Percentiles rank a stretch among this genome's conserved stretches.
phyloP scores from a whole-genome alignment of 352 stramenopile species.

The Pythium angustatum region DNA sequence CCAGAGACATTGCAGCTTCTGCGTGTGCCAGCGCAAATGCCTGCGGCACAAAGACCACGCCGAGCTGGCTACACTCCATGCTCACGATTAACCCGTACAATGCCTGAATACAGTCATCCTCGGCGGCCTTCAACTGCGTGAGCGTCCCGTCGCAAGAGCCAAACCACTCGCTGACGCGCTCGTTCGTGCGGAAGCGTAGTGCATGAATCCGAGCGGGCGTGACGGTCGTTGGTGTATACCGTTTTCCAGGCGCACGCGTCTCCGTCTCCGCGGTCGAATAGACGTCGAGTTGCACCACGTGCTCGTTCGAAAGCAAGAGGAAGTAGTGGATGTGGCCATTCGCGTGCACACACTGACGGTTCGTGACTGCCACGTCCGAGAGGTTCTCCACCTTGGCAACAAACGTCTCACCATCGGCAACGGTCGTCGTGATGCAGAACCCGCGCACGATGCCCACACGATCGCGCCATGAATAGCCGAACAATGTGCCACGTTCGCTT shows the following conservation, averaged over 20 bases:
- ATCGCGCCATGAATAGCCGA: too few relatives aligned
- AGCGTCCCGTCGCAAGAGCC: neutral
- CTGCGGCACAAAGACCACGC: neutral
- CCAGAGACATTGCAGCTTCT: too few relatives aligned
- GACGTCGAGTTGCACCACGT: constrained; percentile 2
- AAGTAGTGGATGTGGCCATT: neutral
- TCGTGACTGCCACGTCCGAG: neutral
- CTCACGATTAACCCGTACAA: neutral
- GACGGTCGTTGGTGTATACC: neutral
- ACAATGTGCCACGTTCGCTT: too few relatives aligned
- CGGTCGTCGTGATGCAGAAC: too few relatives aligned
- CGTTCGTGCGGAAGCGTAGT: constrained; percentile 12
- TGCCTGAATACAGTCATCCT: neutral
- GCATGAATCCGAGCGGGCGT: neutral
- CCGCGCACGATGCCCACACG: too few relatives aligned
- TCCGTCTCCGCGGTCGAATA: neutral
- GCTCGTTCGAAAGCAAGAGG: constrained; percentile 6
- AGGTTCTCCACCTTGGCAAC: neutral
- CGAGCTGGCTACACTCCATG: neutral
- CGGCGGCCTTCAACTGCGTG: neutral
- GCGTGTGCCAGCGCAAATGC: too few relatives aligned
- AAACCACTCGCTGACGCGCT: constrained; percentile 13
- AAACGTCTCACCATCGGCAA: too few relatives aligned
- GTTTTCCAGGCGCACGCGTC: neutral
- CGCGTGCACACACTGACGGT: neutral